Percentiles rank a stretch among this genome's conserved stretches.
These are phyloP conservation scores for Globisporangium apiculatum DNA, from an alignment of 352 stramenopile species.

Conservation along the genomic window DNA sequence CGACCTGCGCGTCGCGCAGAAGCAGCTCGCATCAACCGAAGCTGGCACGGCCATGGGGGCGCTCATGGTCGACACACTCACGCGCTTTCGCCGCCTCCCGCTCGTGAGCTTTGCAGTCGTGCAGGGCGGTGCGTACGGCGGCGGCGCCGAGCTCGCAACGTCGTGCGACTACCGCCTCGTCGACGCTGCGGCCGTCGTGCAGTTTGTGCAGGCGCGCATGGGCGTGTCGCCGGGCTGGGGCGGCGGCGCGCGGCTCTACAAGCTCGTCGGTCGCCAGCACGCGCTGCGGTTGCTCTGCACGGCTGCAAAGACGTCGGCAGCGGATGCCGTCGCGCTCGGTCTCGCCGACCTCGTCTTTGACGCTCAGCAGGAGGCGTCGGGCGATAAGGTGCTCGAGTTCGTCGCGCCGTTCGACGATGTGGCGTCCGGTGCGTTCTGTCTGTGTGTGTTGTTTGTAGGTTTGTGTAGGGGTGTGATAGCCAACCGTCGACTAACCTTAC, in stretches of 20 bases:
- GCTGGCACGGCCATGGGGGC: constrained; percentile 57
- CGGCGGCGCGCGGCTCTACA: constrained; percentile 63
- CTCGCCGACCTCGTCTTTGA: constrained; percentile 65
- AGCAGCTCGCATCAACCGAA: constrained; percentile 64
- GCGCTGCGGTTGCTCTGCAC: constrained; percentile 71
- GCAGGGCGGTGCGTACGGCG: constrained; percentile 75
- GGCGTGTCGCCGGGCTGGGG: constrained; percentile 82
- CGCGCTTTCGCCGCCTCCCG: constrained; percentile 60
- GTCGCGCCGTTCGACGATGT: constrained; percentile 42
- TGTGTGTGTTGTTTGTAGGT: not conserved
- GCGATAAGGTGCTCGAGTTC: constrained; percentile 35
- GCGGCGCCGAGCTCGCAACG: constrained; percentile 77
- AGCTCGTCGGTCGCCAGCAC: constrained; percentile 67
- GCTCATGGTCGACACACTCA: constrained; percentile 73
- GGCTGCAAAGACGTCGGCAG: constrained; percentile 40
- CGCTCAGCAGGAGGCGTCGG: constrained; percentile 17
- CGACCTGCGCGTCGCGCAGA: constrained; percentile 70
- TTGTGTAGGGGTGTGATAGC: no score
- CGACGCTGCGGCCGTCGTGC: constrained; percentile 50
- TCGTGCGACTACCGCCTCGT: constrained; percentile 81
- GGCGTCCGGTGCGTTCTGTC: constrained; percentile 30
- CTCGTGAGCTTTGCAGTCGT: constrained; percentile 75
- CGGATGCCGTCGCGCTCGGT: constrained; percentile 44
- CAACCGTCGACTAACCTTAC: no score
- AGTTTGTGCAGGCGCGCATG: constrained; percentile 83